Base-by-base conservation (phyloP, 345 rosid genomes). In the Eucalyptus regnans region DNA sequence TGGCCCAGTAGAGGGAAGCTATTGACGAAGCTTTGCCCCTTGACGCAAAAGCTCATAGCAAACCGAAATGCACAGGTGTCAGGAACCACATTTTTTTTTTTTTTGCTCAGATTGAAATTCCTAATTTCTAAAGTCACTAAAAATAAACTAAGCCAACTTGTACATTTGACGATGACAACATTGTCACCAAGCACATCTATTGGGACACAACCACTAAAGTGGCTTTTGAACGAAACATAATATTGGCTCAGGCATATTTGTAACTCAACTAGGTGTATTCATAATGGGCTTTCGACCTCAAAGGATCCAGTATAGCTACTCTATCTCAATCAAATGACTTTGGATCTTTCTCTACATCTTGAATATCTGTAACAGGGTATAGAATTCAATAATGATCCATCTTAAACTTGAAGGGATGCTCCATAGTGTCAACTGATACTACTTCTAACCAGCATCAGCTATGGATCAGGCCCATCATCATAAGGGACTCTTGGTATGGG, bases 141-240 rank as follows among this genome's bases (percentile, higher is more conserved):
- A 66, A 31, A 31, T 4, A 66, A 66, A 16, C 79, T 0, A 31
- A 66, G 31, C 6, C 12, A 66, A 66, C 11, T 66, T 66, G 22
- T 9, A 9, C 4, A 16, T 31, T 41, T 20, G 0, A 18, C 12
- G 11, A 33, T 17, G 22, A 31, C 79, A 8, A 68, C 11, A 68
- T 68, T 1, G 9, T 68, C 43, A 31, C 41, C 3, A 2, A 33
- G 27, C 25, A 33, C 14, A 18, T 37, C 43, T 6, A 71, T 68
- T 1, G 7, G 1, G 0, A 7, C 44, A 68, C 7, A 17, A 8
- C 4, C 12, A 16, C 12, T 0, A 14, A 68, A 68, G 12, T 33
- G 23, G 2, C 80, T 16, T 68, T 68, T 16, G 23, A 31, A 31
- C 12, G 4, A 8, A 20, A 68, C 43, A 7, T 33, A 16, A 0